Evolutionary conservation across 192 early-diverging fungal genomes (phyloP).

Genomic region (Phycomyces blakesleeanus): DNA sequence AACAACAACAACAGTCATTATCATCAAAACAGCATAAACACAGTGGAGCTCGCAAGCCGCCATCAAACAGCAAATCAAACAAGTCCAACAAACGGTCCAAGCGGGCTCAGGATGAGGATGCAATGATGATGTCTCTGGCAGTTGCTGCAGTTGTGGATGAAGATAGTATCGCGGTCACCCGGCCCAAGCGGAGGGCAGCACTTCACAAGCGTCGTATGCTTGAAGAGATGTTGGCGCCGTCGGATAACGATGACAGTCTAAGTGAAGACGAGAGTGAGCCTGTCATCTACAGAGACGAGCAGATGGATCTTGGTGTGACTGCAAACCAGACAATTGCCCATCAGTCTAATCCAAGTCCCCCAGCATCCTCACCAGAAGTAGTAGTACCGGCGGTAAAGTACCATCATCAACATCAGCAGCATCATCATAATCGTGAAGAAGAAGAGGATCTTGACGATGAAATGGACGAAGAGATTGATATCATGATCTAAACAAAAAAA

Average conservation of each 20-base stretch:
- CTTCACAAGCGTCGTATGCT: constrained; percentile 38
- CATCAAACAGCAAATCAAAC: too few species aligned
- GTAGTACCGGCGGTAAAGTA: too few species aligned
- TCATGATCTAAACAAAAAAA: constrained; percentile 24
- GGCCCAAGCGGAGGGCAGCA: constrained; percentile 30
- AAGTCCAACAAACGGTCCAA: not conserved
- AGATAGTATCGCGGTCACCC: constrained; percentile 24
- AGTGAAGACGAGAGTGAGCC: constrained; percentile 22
- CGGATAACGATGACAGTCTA: constrained; percentile 11
- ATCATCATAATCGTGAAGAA: too few species aligned
- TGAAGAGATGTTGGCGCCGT: constrained; percentile 31
- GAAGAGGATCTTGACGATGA: constrained; percentile 15
- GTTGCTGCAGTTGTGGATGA: constrained; percentile 13
- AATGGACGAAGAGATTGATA: constrained; percentile 39
- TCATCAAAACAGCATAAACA: too few species aligned
- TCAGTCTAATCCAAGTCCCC: not conserved
- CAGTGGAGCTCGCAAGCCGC: constrained; percentile 1
- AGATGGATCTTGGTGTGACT: constrained; percentile 31
- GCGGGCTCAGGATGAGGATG: constrained; percentile 3
- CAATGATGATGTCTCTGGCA: not conserved
- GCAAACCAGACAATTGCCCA: constrained; percentile 33
- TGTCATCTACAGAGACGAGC: constrained; percentile 29
- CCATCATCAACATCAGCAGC: too few species aligned
- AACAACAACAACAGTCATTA: too few species aligned
- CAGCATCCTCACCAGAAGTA: not conserved